phyloP scores from a whole-genome alignment of 2,329 filamentous ascomycete species.

The Seiridium cupressi region DNA sequence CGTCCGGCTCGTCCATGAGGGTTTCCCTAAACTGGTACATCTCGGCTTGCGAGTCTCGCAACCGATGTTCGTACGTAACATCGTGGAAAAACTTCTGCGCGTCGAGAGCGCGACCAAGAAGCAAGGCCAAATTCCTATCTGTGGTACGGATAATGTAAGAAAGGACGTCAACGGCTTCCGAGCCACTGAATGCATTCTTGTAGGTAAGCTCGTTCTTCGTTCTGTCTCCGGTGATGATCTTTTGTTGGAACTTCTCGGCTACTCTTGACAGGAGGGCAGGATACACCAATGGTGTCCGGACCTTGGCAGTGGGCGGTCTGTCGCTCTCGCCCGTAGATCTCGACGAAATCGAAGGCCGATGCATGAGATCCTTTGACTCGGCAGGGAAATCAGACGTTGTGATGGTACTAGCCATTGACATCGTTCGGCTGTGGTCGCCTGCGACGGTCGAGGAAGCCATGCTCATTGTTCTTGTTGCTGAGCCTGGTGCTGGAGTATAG shows the following conservation, averaged over 20 bases:
- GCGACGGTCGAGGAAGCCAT: conserved; percentile 55
- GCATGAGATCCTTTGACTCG: conserved; percentile 49
- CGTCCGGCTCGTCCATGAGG: conserved; percentile 78
- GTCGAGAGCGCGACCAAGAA: conserved; percentile 88
- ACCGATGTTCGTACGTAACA: conserved; percentile 93
- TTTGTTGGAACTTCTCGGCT: conserved; percentile 85
- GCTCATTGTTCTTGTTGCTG: conserved; percentile 58
- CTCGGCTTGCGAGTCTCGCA: conserved; percentile 91
- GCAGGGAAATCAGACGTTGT: conserved; percentile 62
- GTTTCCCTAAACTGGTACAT: conserved; percentile 97
- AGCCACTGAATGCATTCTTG: conserved; percentile 94
- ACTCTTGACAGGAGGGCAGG: conserved; percentile 92
- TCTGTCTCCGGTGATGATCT: conserved; percentile 81
- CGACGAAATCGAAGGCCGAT: conserved; percentile 56
- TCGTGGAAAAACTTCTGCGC: conserved; percentile 99
- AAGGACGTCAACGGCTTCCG: conserved; percentile 92
- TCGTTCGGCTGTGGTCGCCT: conserved; percentile 59
- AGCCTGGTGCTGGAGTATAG: conserved; percentile 46
- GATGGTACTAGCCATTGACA: conserved; percentile 91
- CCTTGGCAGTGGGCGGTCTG: conserved; percentile 59
- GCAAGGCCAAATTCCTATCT: conserved; percentile 87
- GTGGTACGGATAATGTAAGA: conserved; percentile 97
- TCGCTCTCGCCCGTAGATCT: conserved; percentile 50
- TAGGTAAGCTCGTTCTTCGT: conserved; percentile 97
- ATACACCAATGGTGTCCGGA: conserved; percentile 81